A percentile compares a stretch with the other conserved stretches of the same genome.
phyloP scores from a whole-genome alignment of 2,329 filamentous ascomycete genomes.

The Grosmannia huntii region DNA sequence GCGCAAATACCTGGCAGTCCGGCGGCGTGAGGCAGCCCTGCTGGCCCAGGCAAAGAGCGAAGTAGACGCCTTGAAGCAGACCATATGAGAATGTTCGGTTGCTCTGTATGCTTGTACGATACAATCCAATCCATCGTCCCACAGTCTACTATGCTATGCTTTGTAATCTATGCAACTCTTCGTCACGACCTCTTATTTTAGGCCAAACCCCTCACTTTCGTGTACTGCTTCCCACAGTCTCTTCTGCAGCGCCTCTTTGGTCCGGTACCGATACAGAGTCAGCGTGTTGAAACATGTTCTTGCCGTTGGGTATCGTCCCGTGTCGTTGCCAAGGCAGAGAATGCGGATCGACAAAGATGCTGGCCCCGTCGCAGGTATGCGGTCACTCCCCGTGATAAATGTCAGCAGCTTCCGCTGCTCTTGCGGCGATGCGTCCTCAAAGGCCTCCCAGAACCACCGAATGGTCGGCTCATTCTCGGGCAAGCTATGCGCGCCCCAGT shows the following conservation, averaged over 20 bases:
- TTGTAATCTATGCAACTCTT: not conserved
- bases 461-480: slow-evolving; percentile 53
- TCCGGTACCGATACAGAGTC: slow-evolving; percentile 60
- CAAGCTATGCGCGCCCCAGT: slow-evolving; percentile 51
- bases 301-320: slow-evolving; percentile 65
- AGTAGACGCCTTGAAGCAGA: slow-evolving; percentile 29
- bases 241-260: slow-evolving; percentile 51
- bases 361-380: slow-evolving; percentile 79
- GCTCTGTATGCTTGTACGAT: not conserved
- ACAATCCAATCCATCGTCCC: not conserved
- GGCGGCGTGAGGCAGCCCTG: slow-evolving; percentile 49
- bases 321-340: slow-evolving; percentile 62
- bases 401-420: slow-evolving; percentile 69
- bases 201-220: slow-evolving; percentile 83
- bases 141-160: not conserved
- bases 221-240: slow-evolving; percentile 77
- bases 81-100: slow-evolving; percentile 1
- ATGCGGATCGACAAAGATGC: slow-evolving; percentile 67
- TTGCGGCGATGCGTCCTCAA: slow-evolving; percentile 48
- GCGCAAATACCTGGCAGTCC: slow-evolving; percentile 38
- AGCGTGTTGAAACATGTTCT: slow-evolving; percentile 86
- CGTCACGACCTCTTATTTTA: slow-evolving; percentile 43
- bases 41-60: slow-evolving; percentile 41
- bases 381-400: slow-evolving; percentile 83
- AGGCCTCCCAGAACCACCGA: slow-evolving; percentile 81